phyloP scores from a whole-genome alignment of 2,329 filamentous ascomycete species.

The Endoconidiophora laricicola region DNA sequence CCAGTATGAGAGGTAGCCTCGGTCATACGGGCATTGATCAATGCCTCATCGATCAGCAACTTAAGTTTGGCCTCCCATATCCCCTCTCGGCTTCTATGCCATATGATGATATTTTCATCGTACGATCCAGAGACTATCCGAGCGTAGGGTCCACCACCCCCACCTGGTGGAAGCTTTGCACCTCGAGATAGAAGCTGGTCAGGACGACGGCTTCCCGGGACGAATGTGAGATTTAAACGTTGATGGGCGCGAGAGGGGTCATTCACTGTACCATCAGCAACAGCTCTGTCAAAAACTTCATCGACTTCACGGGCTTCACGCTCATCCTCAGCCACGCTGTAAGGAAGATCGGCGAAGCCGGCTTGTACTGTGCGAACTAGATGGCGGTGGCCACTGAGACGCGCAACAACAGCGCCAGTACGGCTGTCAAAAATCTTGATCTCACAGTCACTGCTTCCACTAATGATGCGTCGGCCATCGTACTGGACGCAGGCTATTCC shows the following conservation, averaged over 20 bases:
- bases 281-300: slow-evolving; percentile 48
- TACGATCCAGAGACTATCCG: slow-evolving; percentile 97
- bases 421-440: slow-evolving; percentile 86
- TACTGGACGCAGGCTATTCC: slow-evolving; percentile 97
- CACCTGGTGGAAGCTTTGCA: slow-evolving; percentile 76
- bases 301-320: slow-evolving; percentile 59
- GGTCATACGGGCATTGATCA: slow-evolving; percentile 27
- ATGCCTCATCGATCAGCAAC: slow-evolving; percentile 57
- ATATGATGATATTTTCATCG: slow-evolving; percentile 89
- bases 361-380: slow-evolving; percentile 91
- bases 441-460: slow-evolving; percentile 88
- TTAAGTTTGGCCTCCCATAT: slow-evolving; percentile 67
- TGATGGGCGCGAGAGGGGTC: slow-evolving; percentile 18
- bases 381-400: slow-evolving; percentile 62
- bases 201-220: slow-evolving; percentile 58
- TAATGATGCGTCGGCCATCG: slow-evolving; percentile 83
- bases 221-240: slow-evolving; percentile 29
- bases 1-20: slow-evolving; percentile 8
- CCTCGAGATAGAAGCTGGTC: slow-evolving; percentile 65
- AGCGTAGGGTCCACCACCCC: slow-evolving; percentile 74
- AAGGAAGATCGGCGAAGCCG: slow-evolving; percentile 76
- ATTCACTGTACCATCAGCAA: slow-evolving; percentile 33
- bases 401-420: slow-evolving; percentile 77
- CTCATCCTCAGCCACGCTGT: slow-evolving; percentile 58
- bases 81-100: slow-evolving; percentile 72